A percentile compares a stretch with the other conserved stretches of the same genome.
Evolutionary conservation across 495 filamentous ascomycete genomes (phyloP).

Genomic region (Penicillium lividum): DNA sequence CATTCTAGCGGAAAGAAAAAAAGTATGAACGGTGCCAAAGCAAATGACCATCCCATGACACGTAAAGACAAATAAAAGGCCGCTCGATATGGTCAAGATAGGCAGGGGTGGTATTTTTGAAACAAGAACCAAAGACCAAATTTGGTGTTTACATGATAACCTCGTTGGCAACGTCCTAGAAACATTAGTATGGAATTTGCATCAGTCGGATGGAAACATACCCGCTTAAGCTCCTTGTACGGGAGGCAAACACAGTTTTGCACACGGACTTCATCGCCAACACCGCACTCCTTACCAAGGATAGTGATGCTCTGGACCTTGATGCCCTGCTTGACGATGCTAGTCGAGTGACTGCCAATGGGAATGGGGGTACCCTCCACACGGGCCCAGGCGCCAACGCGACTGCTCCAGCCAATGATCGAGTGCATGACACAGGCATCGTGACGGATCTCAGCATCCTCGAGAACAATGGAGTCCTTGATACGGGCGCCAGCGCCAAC

Average conservation of each 20-base stretch:
- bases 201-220: conserved; percentile 51
- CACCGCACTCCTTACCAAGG: conserved; percentile 92
- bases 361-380: conserved; percentile 96
- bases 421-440: conserved; percentile 95
- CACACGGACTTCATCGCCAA: conserved; percentile 92
- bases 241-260: conserved; percentile 99
- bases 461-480: conserved; percentile 94
- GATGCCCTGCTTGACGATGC: conserved; percentile 93
- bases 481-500: conserved; percentile 88
- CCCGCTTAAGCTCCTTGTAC: conserved; percentile 97
- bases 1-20: conserved; percentile 12
- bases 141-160: conserved; percentile 79
- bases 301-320: conserved; percentile 99
- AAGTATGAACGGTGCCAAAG: conserved; percentile 12
- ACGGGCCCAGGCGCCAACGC: conserved; percentile 94
- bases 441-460: conserved; percentile 95
- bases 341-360: conserved; percentile 85
- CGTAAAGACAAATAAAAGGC: conserved; percentile 15
- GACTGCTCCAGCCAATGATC: conserved; percentile 96
- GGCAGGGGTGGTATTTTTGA: conserved; percentile 20
- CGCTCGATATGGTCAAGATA: conserved; percentile 31
- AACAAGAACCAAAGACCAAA: conserved; percentile 21
- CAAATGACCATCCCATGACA: conserved; percentile 23
- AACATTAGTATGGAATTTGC: conserved; percentile 1
- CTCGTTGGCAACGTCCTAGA: conserved; percentile 85